A percentile compares a stretch with the other conserved stretches of the same genome.
These are phyloP conservation scores for Cutaneotrichosporon sp. DNA, from an alignment of 1,284 basidiomycete genomes.

Conservation along the genomic window DNA sequence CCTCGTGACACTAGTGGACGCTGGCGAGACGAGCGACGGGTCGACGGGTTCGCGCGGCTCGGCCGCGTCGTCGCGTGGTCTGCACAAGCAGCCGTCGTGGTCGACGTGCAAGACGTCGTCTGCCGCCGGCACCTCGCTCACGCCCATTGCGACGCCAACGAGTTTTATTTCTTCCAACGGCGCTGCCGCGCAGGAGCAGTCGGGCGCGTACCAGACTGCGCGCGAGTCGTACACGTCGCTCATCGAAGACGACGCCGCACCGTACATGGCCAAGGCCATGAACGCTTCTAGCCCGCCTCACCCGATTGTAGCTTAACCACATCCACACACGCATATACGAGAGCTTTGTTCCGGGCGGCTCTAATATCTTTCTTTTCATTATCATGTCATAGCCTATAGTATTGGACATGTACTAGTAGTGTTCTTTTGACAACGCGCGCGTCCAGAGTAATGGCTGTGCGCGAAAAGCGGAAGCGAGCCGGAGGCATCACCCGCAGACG, in stretches of 20 bases:
- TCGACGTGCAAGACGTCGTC: slow-evolving; percentile 14
- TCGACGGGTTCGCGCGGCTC: not conserved
- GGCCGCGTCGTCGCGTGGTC: not conserved
- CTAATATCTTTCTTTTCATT: not conserved
- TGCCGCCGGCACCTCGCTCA: slow-evolving; percentile 2
- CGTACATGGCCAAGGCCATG: slow-evolving; percentile 4
- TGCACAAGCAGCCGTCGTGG: slow-evolving; percentile 17
- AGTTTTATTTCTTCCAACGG: not conserved
- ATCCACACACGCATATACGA: not conserved
- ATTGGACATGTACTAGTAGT: slow-evolving; percentile 1
- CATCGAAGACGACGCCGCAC: not conserved
- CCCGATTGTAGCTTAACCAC: slow-evolving; percentile 4
- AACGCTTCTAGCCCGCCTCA: not conserved
- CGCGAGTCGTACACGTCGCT: not conserved
- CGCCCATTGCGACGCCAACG: slow-evolving; percentile 16
- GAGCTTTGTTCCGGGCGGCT: not conserved
- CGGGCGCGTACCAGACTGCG: slow-evolving; percentile 1
- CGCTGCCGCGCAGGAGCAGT: not conserved
- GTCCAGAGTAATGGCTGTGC: too few species aligned
- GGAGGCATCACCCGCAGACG: too few species aligned
- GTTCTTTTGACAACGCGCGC: not conserved
- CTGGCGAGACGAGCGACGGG: slow-evolving; percentile 1
- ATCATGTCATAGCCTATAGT: slow-evolving; percentile 4
- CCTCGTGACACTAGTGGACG: not conserved
- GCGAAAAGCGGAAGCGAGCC: too few species aligned